Percentiles rank a stretch among this genome's conserved stretches.
These are phyloP conservation scores for Gynostemma pentaphyllum DNA, from an alignment of 306 rosid genomes.

Conservation along the genomic window DNA sequence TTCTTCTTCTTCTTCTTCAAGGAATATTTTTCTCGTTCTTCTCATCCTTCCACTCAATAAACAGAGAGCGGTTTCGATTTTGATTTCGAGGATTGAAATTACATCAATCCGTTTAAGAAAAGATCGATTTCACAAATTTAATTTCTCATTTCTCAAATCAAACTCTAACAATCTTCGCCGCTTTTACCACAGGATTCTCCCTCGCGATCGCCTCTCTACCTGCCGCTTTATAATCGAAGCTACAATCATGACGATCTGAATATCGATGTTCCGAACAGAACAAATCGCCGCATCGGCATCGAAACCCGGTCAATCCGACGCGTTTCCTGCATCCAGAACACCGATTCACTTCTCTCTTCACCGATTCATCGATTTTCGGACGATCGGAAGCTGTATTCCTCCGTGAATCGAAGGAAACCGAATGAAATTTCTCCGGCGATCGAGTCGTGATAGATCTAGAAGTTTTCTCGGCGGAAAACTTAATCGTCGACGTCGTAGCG, in stretches of 20 bases:
- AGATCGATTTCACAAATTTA: background rate
- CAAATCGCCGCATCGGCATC: slow-evolving; percentile 91
- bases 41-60: background rate
- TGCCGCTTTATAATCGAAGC: slow-evolving; percentile 74
- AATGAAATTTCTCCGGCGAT: slow-evolving; percentile 23
- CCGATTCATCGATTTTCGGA: slow-evolving; percentile 20
- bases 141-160: slow-evolving; percentile 24
- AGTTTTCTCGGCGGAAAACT: slow-evolving; percentile 36
- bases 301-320: slow-evolving; percentile 83
- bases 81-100: slow-evolving; percentile 5
- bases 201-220: slow-evolving; percentile 87
- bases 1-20: slow-evolving; percentile 13
- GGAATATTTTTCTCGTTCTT: slow-evolving; percentile 8
- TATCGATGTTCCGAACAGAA: slow-evolving; percentile 84
- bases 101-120: background rate
- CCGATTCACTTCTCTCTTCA: slow-evolving; percentile 54
- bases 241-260: slow-evolving; percentile 86
- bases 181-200: slow-evolving; percentile 84
- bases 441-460: slow-evolving; percentile 35
- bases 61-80: slow-evolving; percentile 6
- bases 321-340: slow-evolving; percentile 75
- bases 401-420: slow-evolving; percentile 3
- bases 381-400: slow-evolving; percentile 18
- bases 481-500: slow-evolving; percentile 29
- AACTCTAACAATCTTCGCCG: slow-evolving; percentile 78